Evolutionary conservation across 2,329 filamentous ascomycete species (phyloP).

Genomic region (Epichloe gansuensis): DNA sequence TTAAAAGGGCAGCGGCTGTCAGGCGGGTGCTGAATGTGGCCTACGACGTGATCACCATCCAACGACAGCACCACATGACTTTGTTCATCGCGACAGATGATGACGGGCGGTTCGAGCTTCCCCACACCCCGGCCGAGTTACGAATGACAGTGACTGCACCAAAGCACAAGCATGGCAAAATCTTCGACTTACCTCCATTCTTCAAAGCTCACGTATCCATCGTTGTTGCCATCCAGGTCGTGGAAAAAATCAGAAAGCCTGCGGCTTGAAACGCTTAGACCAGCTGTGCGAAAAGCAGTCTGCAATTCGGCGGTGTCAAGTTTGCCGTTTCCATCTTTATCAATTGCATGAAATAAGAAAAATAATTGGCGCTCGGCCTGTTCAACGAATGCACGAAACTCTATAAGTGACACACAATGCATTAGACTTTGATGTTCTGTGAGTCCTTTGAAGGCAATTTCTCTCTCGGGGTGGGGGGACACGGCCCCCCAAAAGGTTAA

Average conservation of each 20-base stretch:
- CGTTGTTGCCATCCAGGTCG: conserved; percentile 79
- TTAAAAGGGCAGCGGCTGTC: not conserved
- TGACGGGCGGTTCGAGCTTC: conserved; percentile 4
- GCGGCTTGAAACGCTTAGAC: conserved; percentile 62
- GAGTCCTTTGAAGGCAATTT: no score
- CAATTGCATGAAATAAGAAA: conserved; percentile 73
- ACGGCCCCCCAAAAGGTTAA: conserved; percentile 13
- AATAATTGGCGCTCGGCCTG: conserved; percentile 75
- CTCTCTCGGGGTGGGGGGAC: not conserved
- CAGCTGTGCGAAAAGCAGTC: conserved; percentile 63
- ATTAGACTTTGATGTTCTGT: not conserved
- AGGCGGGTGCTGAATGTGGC: not conserved
- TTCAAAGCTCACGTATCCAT: conserved; percentile 78
- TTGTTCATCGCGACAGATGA: conserved; percentile 1
- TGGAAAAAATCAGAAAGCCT: conserved; percentile 77
- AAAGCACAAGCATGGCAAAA: not conserved
- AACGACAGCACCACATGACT: conserved; percentile 11
- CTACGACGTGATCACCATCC: conserved; percentile 2
- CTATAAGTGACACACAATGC: conserved; percentile 29
- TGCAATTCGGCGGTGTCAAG: conserved; percentile 78
- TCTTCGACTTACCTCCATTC: conserved; percentile 79
- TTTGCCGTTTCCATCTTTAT: conserved; percentile 71
- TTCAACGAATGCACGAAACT: conserved; percentile 82
- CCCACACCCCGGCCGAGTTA: not conserved
- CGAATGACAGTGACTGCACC: not conserved